Evolutionary conservation across 371 early-diverging fungal species (phyloP), one percentile per base, ranked within the genome.

Genomic region (Encephalitozoon cuniculi): DNA sequence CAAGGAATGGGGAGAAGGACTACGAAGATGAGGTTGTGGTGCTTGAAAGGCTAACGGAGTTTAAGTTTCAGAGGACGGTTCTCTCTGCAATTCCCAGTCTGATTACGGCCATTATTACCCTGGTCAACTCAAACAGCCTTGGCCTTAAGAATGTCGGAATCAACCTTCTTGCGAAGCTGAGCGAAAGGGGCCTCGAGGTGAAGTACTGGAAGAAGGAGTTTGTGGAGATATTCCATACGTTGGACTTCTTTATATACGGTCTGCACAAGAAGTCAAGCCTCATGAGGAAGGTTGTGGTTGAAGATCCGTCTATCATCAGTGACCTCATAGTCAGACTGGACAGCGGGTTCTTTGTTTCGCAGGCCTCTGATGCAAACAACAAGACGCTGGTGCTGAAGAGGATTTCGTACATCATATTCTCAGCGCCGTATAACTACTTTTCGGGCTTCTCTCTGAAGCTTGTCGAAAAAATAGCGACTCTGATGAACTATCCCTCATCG

Each of bases 241-340:
- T 68, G 8, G 78, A 72, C 28, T 81, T 81, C 55, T 81, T 81
- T 68, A 74, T 25, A 59, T 46, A 70, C 44, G 66, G 77, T 66
- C 30, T 67, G 21, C 25, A 63, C 18, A 40, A 69, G 41, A 81
- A 81, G 39, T 51, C 71, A 26, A 23, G 18, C 15, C 39, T 66
- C n/a, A 77, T 74, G 55, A 67, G 64, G 51, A 54, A 74, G n/a
- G 68, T 81, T 23, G 40, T 55, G 2, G n/a, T 65, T 25, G 26
- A 67, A 30, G 78, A 81, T n/a, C 51, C 73, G 11, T 69, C 77
- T 12, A 64, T 52, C 23, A 53, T 81, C 8, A 46, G 26, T 43
- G 81, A 81, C 26, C 53, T 81, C 11, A 43, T 81, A 39, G 54
- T 34, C 23, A 69, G 72, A 15, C 64, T 78, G 21, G 76, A 73